Percentiles rank a stretch among this genome's conserved stretches.
Evolutionary conservation across 169 alveolate species (phyloP).

Genomic region (Condylostoma magnum): DNA sequence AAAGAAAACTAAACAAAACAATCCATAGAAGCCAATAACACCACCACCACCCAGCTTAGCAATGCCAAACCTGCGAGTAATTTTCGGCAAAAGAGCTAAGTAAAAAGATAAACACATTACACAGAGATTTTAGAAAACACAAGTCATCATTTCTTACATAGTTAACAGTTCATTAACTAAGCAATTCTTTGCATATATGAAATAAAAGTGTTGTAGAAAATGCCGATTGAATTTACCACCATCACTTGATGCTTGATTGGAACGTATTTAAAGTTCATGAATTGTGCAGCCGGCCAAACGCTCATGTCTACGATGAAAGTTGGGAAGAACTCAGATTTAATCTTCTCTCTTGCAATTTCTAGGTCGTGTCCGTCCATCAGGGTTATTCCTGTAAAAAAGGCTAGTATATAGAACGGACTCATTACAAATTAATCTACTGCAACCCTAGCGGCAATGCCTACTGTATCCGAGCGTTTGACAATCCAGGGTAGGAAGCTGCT

Average conservation of each 20-base stretch:
- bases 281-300: slow-evolving; percentile 53
- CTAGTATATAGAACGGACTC: not conserved
- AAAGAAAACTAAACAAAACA: too few species aligned
- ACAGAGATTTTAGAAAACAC: too few species aligned
- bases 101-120: too few species aligned
- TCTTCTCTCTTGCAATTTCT: slow-evolving; percentile 17
- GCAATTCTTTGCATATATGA: slow-evolving; percentile 50
- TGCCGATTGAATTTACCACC: slow-evolving; percentile 37
- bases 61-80: too few species aligned
- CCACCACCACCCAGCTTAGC: too few species aligned
- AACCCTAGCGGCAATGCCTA: not conserved
- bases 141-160: too few species aligned
- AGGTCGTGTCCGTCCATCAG: slow-evolving; percentile 24
- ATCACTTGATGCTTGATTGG: slow-evolving; percentile 50
- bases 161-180: too few species aligned
- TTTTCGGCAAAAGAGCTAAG: too few species aligned
- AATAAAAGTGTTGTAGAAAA: slow-evolving; percentile 44
- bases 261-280: slow-evolving; percentile 46
- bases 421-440: not conserved
- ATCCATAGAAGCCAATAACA: too few species aligned
- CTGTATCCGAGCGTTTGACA: not conserved
- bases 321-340: slow-evolving; percentile 36
- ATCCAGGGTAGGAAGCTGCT: not conserved
- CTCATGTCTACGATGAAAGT: slow-evolving; percentile 45
- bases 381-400: slow-evolving; percentile 1